A percentile compares a stretch with the other conserved stretches of the same genome.
phyloP scores from a whole-genome alignment of 495 filamentous ascomycete species.

The Sphaerosporella brunnea region DNA sequence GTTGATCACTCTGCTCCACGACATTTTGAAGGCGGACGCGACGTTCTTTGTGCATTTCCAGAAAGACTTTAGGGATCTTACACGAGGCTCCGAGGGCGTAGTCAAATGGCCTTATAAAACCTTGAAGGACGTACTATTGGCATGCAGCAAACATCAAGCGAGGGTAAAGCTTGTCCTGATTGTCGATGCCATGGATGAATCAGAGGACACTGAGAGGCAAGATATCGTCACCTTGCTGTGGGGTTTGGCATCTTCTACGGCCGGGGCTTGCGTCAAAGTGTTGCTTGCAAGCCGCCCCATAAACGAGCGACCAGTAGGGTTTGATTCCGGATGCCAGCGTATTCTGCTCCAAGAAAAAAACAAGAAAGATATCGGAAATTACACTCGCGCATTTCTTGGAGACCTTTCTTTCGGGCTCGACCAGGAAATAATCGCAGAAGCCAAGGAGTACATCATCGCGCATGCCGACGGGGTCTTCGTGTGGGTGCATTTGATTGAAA shows the following conservation, averaged over 20 bases:
- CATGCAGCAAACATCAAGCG: too few species aligned
- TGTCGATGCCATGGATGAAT: conserved; percentile 4
- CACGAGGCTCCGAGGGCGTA: too few species aligned
- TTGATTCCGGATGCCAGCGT: not conserved
- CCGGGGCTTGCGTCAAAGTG: not conserved
- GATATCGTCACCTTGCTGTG: not conserved
- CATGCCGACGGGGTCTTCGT: conserved; percentile 17
- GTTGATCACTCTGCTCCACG: not conserved
- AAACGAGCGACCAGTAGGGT: not conserved
- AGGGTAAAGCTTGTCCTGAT: too few species aligned
- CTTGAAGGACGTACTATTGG: too few species aligned
- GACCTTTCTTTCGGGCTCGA: not conserved
- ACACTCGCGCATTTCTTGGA: not conserved
- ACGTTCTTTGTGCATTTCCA: conserved; percentile 4
- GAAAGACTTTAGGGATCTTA: not conserved
- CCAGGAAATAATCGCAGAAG: not conserved
- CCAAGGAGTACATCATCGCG: conserved; percentile 1
- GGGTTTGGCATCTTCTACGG: not conserved
- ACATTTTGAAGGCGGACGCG: conserved; percentile 2
- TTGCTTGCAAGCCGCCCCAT: conserved; percentile 5
- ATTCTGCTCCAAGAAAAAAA: not conserved
- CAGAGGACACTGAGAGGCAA: not conserved
- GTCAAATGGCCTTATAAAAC: too few species aligned
- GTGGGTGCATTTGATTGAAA: conserved; percentile 14
- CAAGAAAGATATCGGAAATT: not conserved